Evolutionary conservation across 306 rosid genomes (phyloP), one percentile per base, ranked within the genome.

Genomic region (Castanea crenata): DNA sequence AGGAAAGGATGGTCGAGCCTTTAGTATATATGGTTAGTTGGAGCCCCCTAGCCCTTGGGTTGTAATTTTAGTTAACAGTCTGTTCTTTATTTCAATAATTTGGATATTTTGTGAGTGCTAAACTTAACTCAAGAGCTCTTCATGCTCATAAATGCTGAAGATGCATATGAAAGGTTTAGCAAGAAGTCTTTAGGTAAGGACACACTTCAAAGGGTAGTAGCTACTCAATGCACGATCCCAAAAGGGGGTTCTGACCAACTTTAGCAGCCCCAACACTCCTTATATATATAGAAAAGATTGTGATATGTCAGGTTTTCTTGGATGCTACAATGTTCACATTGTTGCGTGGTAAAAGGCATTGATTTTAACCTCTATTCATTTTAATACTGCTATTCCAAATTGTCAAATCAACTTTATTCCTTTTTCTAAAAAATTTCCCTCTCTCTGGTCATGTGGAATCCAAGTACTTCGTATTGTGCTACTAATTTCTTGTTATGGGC

Each of bases 401-500:
- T 21, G 55, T 1, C 63, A 6, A 19, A 18, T 32, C 38, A 1
- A 58, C 4, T 9, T 18, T 16, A 55, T 16, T 67, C 1, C 55
- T 5, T 10, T 16, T 31, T 31, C 20, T 14, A 32, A 6, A 35
- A 35, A 35, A 29, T 52, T 14, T 10, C 21, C 27, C 27, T 46
- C 1, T 81, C 73, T 69, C 23, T 19, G 3, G 63, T 64, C 44
- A 70, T 68, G 31, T 62, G 35, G 38, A 15, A 9, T 65, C 78
- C 18, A 19, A 32, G 68, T 44, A 83, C 49, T 80, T 51, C 6
- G 5, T 2, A 4, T 38, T 67, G 51, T 82, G 74, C 85, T 67
- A 51, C 25, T 49, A 59, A 27, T 38, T 58, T 49, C 29, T 69
- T 65, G 15, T 74, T 25, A 61, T 77, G 78, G 41, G 21, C 89